These are phyloP conservation scores for Apiotrichum mycotoxinovorans DNA, from an alignment of 1,284 basidiomycete species.

Conservation along the genomic window DNA sequence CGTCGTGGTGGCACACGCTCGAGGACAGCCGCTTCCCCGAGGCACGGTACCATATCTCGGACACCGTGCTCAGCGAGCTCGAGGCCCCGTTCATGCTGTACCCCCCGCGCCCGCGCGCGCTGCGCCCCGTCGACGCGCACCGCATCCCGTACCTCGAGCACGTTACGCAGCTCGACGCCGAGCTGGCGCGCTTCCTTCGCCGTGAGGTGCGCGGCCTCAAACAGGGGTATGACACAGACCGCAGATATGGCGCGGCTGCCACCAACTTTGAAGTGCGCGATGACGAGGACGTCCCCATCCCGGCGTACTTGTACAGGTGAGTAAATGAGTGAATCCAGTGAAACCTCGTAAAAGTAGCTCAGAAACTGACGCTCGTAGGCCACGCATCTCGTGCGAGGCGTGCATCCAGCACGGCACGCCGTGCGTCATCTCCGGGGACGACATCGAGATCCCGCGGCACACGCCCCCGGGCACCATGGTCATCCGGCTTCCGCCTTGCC, in stretches of 20 bases:
- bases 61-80: not conserved
- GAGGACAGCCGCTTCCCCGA: not conserved
- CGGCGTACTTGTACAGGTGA: not conserved
- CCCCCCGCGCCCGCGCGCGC: not conserved
- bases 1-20: not conserved
- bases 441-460: not conserved
- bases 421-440: not conserved
- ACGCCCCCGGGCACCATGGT: not conserved
- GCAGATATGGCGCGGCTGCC: too few relatives aligned
- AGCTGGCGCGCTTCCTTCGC: not conserved
- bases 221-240: too few relatives aligned
- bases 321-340: too few relatives aligned
- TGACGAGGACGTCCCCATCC: not conserved
- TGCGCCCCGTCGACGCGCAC: not conserved
- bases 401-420: not conserved
- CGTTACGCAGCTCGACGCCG: not conserved
- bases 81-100: not conserved
- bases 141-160: not conserved
- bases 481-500: not conserved
- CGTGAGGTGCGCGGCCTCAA: too few relatives aligned
- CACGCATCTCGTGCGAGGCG: not conserved
- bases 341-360: not conserved
- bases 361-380: not conserved
- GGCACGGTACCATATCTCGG: not conserved
- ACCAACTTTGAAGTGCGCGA: too few relatives aligned